phyloP scores from a whole-genome alignment of 257 asterid genomes.

The Petunia axillaris region DNA sequence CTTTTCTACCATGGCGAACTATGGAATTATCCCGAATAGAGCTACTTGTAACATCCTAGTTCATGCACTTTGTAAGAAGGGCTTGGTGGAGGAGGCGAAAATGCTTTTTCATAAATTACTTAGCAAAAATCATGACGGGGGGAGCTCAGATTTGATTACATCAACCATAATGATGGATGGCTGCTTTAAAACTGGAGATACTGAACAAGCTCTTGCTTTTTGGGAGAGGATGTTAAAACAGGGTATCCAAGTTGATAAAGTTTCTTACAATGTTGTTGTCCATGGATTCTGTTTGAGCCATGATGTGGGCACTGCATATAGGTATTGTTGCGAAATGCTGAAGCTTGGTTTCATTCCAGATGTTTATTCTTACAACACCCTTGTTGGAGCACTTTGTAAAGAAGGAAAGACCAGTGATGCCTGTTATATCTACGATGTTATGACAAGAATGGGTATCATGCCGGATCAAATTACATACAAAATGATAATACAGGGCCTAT shows the following conservation, averaged over 20 bases:
- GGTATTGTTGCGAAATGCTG: constrained; percentile 57
- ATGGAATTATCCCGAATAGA: constrained; percentile 64
- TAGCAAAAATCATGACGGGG: constrained; percentile 44
- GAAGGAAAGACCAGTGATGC: constrained; percentile 66
- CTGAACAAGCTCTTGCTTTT: constrained; percentile 54
- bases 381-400: constrained; percentile 73
- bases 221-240: constrained; percentile 51
- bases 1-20: constrained; percentile 58
- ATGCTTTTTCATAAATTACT: constrained; percentile 61
- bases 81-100: constrained; percentile 56
- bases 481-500: constrained; percentile 72
- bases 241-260: constrained; percentile 52
- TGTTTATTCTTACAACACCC: constrained; percentile 64
- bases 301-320: constrained; percentile 47
- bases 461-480: constrained; percentile 74
- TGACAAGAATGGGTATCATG: constrained; percentile 74
- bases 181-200: constrained; percentile 68
- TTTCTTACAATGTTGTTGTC: constrained; percentile 76
- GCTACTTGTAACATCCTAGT: constrained; percentile 81
- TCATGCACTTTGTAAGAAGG: constrained; percentile 74
- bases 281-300: constrained; percentile 65
- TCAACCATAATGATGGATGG: constrained; percentile 81
- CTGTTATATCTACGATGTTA: constrained; percentile 59
- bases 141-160: constrained; percentile 50
- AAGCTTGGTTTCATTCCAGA: constrained; percentile 74